Base-by-base conservation (phyloP, 2,329 filamentous ascomycete genomes). In the Ceratocystis cubensis region DNA sequence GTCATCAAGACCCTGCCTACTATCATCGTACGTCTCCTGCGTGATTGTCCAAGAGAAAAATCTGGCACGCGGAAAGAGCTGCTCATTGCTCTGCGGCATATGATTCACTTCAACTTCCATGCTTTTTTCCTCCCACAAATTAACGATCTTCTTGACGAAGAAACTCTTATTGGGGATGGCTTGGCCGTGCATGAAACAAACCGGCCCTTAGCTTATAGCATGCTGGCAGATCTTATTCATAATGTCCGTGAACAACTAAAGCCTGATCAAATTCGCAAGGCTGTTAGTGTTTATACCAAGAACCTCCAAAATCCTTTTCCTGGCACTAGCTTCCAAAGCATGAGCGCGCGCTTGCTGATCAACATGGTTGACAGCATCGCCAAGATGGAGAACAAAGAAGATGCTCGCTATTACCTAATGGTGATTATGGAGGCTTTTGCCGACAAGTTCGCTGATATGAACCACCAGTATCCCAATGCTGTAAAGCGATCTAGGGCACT, bases 301-400 rank as follows among this genome's bases (percentile, higher is more conserved):
- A 97, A 97, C 72, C 79, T 99, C 25, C 91, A 96, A 73, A 94
- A 97, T 75, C 91, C 90, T 70, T 96, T 96, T 69, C 95, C 94
- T 0, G 95, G 95, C 7, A 97, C 95, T 0, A 99, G 93, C 75
- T 99, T 99, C 73, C 95, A 99, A 75, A 99, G 94, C 0, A 99
- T 99, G 94, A 97, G 94, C 72, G 95, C 94, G 0, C 99, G 97
- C 75, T 80, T 99, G 2, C 80, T 99, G 0, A 80, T 99, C 13
- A 99, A 99, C 74, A 95, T 99, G 91, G 94, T 93, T 0, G 95
- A 99, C 72, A 96, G 91, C 74, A 99, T 99, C 73, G 90, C 92
- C 0, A 96, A 93, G 75, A 83, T 99, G 71, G 88, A 88, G 22
- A 90, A 96, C 74, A 99, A 97, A 77, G 85, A 88, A 56, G 93